Evolutionary conservation across 176 grass and related monocot genomes (phyloP).

Genomic region (Musa itinerans): DNA sequence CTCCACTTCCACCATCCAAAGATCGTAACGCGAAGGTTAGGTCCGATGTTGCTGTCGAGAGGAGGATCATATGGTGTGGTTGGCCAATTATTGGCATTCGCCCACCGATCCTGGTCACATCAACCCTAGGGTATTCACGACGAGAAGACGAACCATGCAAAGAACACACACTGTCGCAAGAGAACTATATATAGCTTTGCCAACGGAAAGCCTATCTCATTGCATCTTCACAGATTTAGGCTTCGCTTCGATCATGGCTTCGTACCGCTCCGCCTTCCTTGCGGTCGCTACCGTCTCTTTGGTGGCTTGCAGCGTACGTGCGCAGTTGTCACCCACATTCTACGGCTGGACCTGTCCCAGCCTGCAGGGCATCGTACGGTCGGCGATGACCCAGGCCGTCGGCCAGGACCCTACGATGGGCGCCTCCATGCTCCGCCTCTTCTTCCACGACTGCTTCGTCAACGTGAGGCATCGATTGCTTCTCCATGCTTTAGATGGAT

Average conservation of each 20-base stretch:
- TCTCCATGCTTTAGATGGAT: background rate
- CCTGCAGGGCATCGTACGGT: background rate
- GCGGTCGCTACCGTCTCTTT: background rate
- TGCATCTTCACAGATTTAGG: too few species aligned
- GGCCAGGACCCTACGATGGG: slow-evolving; percentile 25
- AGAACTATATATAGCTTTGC: background rate
- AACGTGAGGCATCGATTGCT: slow-evolving; percentile 24
- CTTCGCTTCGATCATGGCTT: background rate
- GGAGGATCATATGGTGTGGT: too few species aligned
- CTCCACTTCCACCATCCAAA: too few species aligned
- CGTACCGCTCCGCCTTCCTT: background rate
- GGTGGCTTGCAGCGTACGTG: background rate
- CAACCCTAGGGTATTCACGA: too few species aligned
- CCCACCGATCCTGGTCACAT: too few species aligned
- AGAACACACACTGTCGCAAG: too few species aligned
- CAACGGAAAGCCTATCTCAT: background rate
- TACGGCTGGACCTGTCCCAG: background rate
- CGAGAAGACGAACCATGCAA: too few species aligned
- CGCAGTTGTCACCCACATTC: background rate
- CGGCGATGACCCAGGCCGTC: slow-evolving; percentile 8
- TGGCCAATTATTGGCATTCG: too few species aligned
- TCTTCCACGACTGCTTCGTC: slow-evolving; percentile 85
- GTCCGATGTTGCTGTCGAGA: too few species aligned
- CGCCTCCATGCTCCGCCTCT: slow-evolving; percentile 68
- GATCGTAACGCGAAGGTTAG: too few species aligned